Evolutionary conservation across 306 rosid genomes (phyloP), one percentile per base, ranked within the genome.

Genomic region (Leucaena leucocephala): DNA sequence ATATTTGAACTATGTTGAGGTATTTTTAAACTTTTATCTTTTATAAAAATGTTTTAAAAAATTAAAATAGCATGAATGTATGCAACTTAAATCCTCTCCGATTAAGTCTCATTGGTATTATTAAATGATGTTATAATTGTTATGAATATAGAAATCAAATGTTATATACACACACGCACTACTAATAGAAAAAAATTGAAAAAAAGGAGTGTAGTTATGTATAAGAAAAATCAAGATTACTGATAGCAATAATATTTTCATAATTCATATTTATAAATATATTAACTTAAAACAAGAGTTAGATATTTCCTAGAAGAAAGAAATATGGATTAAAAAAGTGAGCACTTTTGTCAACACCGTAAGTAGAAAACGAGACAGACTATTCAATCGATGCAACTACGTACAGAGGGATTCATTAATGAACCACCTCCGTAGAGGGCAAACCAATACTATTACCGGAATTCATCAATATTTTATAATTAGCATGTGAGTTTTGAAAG

Each of bases 351-450:
- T 69, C 74, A 45, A 44, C 6, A 69, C 5, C 33, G 57, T 45
- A 43, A 34, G 57, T 45, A 43, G 74, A 69, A 45, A 69, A 69
- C 74, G 57, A 69, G 74, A 22, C 40, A 69, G 17, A 69, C 50
- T 12, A 13, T 43, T 69, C 39, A 69, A 43, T 27, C 8, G 38
- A 68, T 59, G 16, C 39, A n/a, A 59, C 65, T 27, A 12, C 34
- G 33, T 55, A 19, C 4, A 21, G 16, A 27, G 66, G 19, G 55
- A 69, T 45, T 69, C 74, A 69, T 44, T 11, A 68, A 44, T 68
- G 39, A 68, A 43, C 55, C 55, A 22, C 22, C 57, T 68, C 12
- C 74, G 39, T 22, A 40, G 13, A 19, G 12, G 52, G 11, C 57
- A 43, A 44, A 44, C 27, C 27, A 27, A 27, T 27, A 68, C 40